Base-by-base conservation (phyloP, 768 basidiomycete genomes). In the Phlebiopsis gigantea region DNA sequence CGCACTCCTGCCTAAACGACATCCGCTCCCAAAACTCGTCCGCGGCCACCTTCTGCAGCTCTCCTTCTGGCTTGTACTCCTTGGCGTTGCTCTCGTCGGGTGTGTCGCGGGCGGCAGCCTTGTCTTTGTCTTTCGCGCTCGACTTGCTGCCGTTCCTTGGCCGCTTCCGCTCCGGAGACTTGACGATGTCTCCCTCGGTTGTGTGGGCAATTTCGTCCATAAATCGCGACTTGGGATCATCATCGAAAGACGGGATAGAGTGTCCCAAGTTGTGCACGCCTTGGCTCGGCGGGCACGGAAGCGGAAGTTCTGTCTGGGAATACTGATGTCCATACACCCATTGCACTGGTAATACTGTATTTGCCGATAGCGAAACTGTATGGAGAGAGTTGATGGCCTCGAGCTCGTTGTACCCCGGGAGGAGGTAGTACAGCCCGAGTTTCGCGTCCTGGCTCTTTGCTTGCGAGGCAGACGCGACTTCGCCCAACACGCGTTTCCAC, bases 11-110 rank as follows among this genome's bases (percentile, higher is more conserved):
- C 25, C 97, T 80, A 71, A 90, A 96, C 41, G 87, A 92, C 88
- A 99, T 94, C 15, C 93, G 81, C 71, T 97, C 94, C 95, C 96
- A 99, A 71, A 95, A 99, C 66, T 97, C 95, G 41, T 87, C 87
- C 39, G 80, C 64, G 0, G 74, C 71, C 48, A 91, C 86, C 59
- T 74, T 79, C 15, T 68, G 73, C 52, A 91, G 74, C 64, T 85
- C 83, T 46, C 81, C 84, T 52, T 65, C 61, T 66, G 69, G 62
- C 55, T 68, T 61, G 21, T 63, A 61, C 19, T 71, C 65, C 3
- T 65, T 66, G 45, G 53, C 53, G 46, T 62, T 59, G 61, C 63
- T 61, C 28, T 56, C 58, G 1, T 67, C 72, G 44, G 25, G 45
- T 5, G 21, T 15, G 21, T 34, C 57, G 21, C 56, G 56, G 29